Percentiles rank a stretch among this genome's conserved stretches.
phyloP scores from a whole-genome alignment of 2,329 filamentous ascomycete genomes.

The Fusarium sp. region DNA sequence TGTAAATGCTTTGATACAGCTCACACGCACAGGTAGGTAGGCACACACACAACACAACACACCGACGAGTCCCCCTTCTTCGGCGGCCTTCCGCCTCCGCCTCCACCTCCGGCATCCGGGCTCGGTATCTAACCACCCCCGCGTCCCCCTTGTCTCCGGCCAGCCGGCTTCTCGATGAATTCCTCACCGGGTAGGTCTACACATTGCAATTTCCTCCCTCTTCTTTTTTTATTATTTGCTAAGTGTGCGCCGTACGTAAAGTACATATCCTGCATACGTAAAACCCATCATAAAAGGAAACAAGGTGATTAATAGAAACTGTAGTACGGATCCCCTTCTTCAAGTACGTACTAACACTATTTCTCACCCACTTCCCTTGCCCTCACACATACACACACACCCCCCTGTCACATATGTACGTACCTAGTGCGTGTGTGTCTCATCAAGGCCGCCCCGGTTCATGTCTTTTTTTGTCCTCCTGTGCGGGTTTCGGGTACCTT shows the following conservation, averaged over 20 bases:
- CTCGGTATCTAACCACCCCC: conserved; percentile 25
- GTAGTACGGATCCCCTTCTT: background rate
- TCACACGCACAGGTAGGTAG: background rate
- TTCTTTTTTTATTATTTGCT: background rate
- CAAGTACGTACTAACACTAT: background rate
- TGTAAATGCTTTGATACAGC: conserved; percentile 3
- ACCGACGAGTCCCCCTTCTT: background rate
- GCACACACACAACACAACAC: background rate
- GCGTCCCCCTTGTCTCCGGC: conserved; percentile 28
- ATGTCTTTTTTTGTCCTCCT: conserved; percentile 11
- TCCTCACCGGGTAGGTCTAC: background rate
- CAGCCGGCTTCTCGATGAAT: conserved; percentile 23
- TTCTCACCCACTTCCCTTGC: background rate
- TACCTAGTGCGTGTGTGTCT: conserved; percentile 4
- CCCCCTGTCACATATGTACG: background rate
- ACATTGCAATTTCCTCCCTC: background rate
- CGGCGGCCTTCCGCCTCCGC: conserved; percentile 30
- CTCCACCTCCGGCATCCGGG: conserved; percentile 33
- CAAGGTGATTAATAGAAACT: background rate
- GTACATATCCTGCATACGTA: background rate
- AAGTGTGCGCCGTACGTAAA: background rate
- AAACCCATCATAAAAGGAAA: background rate
- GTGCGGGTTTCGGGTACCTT: conserved; percentile 38
- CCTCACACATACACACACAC: background rate
- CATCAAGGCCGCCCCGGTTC: background rate